Percentiles rank a stretch among this genome's conserved stretches.
Conservation (phyloP, 2,329 filamentous ascomycete species). For the Colletotrichum acutatum region DNA sequence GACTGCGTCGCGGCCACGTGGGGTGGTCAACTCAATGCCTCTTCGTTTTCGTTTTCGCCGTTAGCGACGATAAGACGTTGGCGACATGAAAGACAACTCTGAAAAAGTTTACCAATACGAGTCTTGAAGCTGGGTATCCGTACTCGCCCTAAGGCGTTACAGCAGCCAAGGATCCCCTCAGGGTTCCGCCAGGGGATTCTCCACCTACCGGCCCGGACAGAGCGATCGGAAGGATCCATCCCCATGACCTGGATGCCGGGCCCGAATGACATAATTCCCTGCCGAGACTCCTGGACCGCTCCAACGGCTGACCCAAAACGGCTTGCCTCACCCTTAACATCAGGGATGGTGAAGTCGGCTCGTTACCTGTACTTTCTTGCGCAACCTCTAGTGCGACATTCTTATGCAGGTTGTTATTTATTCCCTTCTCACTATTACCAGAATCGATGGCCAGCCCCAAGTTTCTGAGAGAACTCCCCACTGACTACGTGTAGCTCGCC, state of each 20-base stretch:
- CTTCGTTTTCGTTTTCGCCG: no score
- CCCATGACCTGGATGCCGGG: neutral
- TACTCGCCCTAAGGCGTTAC: neutral
- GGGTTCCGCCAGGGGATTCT: neutral
- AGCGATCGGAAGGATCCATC: neutral
- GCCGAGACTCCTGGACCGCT: neutral
- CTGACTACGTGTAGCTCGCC: no score
- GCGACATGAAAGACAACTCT: neutral
- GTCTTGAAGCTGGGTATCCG: neutral
- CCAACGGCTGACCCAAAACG: rapidly evolving
- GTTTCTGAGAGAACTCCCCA: no score
- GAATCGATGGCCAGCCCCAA: no score
- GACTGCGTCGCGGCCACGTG: neutral
- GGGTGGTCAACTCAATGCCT: no score
- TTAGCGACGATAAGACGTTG: neutral
- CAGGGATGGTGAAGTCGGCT: neutral
- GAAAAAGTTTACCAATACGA: neutral
- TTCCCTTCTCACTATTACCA: no score
- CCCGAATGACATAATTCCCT: neutral
- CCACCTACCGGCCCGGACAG: no score
- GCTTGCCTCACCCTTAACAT: neutral
- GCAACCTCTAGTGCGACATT: neutral
- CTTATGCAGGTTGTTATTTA: neutral
- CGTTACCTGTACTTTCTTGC: neutral
- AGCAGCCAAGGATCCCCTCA: no score